Conservation (phyloP, 495 filamentous ascomycete genomes). For the Cladorrhinum samala region DNA sequence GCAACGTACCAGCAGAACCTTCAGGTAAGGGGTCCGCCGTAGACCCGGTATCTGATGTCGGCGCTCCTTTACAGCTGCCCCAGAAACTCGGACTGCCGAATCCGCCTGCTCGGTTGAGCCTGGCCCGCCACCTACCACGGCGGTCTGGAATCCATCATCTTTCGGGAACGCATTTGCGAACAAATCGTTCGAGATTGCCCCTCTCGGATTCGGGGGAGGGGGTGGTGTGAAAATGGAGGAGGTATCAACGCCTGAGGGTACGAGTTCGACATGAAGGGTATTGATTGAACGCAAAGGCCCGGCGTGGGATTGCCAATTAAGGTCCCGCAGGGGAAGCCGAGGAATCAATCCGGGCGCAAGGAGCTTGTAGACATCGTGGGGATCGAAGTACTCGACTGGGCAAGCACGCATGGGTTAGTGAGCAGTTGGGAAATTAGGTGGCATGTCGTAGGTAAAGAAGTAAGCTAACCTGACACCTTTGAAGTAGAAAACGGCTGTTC, state of each 20-base stretch:
- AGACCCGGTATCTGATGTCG: slow-evolving; percentile 94
- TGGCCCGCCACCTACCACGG: slow-evolving; percentile 23
- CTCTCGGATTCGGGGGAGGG: slow-evolving; percentile 30
- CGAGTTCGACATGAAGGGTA: slow-evolving; percentile 82
- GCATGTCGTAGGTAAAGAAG: neutral
- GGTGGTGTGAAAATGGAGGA: slow-evolving; percentile 34
- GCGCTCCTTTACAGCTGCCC: slow-evolving; percentile 44
- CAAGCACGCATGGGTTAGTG: neutral
- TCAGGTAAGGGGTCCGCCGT: slow-evolving; percentile 89
- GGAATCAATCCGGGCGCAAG: slow-evolving; percentile 69
- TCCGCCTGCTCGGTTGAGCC: slow-evolving; percentile 32
- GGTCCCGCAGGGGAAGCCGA: slow-evolving; percentile 81
- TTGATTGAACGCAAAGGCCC: slow-evolving; percentile 87
- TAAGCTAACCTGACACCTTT: slow-evolving; percentile 59
- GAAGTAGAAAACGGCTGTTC: slow-evolving; percentile 59
- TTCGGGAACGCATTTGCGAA: slow-evolving; percentile 35
- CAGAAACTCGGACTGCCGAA: slow-evolving; percentile 16
- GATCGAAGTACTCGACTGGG: slow-evolving; percentile 75
- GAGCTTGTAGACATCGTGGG: slow-evolving; percentile 73
- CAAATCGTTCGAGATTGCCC: slow-evolving; percentile 29
- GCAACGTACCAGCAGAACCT: slow-evolving; percentile 80
- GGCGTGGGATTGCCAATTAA: slow-evolving; percentile 93
- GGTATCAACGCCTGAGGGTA: slow-evolving; percentile 45
- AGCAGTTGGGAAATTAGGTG: slow-evolving; percentile 4
- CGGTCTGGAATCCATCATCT: slow-evolving; percentile 49